Conservation (phyloP, 2,329 filamentous ascomycete genomes). For the Nannizziopsis arthrosporioides region DNA sequence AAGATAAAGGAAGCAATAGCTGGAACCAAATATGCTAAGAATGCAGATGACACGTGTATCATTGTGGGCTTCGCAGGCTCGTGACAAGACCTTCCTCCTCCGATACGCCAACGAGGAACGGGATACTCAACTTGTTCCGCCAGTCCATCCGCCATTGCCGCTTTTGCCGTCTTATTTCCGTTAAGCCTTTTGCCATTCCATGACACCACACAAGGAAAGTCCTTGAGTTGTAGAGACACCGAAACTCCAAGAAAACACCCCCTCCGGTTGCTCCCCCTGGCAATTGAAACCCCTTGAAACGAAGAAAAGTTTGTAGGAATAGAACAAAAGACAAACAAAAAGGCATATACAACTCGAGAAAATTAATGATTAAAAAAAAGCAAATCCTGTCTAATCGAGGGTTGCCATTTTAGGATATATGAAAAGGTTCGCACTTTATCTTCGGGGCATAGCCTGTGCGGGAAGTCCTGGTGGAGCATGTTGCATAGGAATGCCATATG, state of each 20-base stretch:
- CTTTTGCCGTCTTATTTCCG: slow-evolving; percentile 2
- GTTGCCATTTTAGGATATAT: not conserved
- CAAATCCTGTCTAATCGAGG: not conserved
- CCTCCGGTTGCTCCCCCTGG: not conserved
- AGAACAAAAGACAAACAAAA: slow-evolving; percentile 17
- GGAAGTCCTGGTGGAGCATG: slow-evolving; percentile 25
- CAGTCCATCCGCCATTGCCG: slow-evolving; percentile 2
- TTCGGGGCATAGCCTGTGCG: slow-evolving; percentile 27
- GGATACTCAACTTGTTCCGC: slow-evolving; percentile 4
- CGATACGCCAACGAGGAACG: slow-evolving; percentile 6
- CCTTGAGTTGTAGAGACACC: not conserved
- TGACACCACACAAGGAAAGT: slow-evolving; percentile 2
- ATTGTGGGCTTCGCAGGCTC: not conserved
- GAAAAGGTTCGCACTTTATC: slow-evolving; percentile 17
- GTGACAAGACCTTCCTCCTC: not conserved
- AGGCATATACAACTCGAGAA: slow-evolving; percentile 16
- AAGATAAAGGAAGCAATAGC: not conserved
- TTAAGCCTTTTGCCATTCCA: slow-evolving; percentile 6
- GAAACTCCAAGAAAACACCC: slow-evolving; percentile 1
- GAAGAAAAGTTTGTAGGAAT: slow-evolving; percentile 7
- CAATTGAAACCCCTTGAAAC: not conserved
- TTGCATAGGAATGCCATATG: slow-evolving; percentile 35
- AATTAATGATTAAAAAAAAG: slow-evolving; percentile 14
- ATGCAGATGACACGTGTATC: not conserved
- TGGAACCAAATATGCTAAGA: not conserved